Evolutionary conservation across 768 basidiomycete species (phyloP).

Genomic region (Termitomyces sp.): DNA sequence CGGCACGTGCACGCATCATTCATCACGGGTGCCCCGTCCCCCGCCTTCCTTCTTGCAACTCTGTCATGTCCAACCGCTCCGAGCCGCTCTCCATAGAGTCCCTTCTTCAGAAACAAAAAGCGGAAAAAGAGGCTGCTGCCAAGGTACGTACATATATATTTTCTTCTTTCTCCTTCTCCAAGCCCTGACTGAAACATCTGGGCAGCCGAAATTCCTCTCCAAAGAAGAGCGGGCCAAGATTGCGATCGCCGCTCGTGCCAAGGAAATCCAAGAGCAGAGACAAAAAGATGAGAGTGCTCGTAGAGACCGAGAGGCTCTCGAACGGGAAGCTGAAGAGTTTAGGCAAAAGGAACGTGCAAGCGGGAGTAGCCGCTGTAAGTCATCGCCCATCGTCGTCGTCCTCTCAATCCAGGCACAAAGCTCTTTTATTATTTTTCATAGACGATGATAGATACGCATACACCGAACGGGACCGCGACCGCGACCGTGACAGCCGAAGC

Average conservation of each 20-base stretch:
- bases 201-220: slow-evolving; percentile 88
- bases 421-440: slow-evolving; percentile 19
- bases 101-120: slow-evolving; percentile 80
- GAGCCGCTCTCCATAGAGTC: slow-evolving; percentile 88
- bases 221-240: slow-evolving; percentile 89
- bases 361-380: slow-evolving; percentile 32
- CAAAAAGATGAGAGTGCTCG: slow-evolving; percentile 57
- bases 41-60: no score
- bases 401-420: not conserved
- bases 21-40: not conserved
- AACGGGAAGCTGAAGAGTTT: slow-evolving; percentile 68
- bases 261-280: slow-evolving; percentile 74
- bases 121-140: slow-evolving; percentile 84
- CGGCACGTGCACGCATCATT: slow-evolving; percentile 1
- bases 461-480: slow-evolving; percentile 46
- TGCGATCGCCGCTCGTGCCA: slow-evolving; percentile 81
- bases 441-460: slow-evolving; percentile 51
- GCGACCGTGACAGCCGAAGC: slow-evolving; percentile 32
- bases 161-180: not conserved
- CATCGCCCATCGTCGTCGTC: not conserved
- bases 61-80: slow-evolving; percentile 29
- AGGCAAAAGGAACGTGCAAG: slow-evolving; percentile 40
- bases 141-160: slow-evolving; percentile 48
- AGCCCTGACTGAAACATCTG: not conserved
- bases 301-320: slow-evolving; percentile 64